Percentiles rank a stretch among this genome's conserved stretches.
Evolutionary conservation across 345 rosid species (phyloP).

Genomic region (Populus tremula): DNA sequence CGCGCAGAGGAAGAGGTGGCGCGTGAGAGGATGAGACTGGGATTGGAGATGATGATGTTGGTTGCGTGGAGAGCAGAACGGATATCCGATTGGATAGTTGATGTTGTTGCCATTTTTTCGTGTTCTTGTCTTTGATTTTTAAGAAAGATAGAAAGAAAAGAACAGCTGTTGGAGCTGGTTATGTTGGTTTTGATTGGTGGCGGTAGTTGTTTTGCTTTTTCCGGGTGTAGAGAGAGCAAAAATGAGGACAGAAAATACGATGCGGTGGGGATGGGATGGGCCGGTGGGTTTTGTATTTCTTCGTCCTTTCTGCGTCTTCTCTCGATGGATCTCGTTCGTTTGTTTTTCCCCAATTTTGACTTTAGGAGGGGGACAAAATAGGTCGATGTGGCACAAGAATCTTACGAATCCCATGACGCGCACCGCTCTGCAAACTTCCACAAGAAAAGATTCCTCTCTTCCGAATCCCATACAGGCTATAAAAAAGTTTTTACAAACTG

Average conservation of each 20-base stretch:
- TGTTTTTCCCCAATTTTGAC: not conserved
- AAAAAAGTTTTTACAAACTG: too few relatives aligned
- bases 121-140: too few relatives aligned
- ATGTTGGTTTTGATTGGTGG: not conserved
- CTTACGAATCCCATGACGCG: not conserved
- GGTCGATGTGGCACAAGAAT: not conserved
- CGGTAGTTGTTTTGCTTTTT: not conserved
- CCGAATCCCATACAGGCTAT: not conserved
- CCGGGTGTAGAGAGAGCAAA: not conserved
- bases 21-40: constrained; percentile 10
- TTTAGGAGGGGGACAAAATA: not conserved
- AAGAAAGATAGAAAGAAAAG: too few relatives aligned
- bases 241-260: not conserved
- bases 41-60: constrained; percentile 35
- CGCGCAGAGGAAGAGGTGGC: constrained; percentile 19
- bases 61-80: constrained; percentile 49
- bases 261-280: not conserved
- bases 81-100: constrained; percentile 40
- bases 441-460: not conserved
- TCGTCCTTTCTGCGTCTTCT: not conserved
- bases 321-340: not conserved
- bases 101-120: not conserved
- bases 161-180: not conserved
- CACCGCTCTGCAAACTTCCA: not conserved
- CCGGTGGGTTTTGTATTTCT: not conserved